A percentile compares a stretch with the other conserved stretches of the same genome.
phyloP scores from a whole-genome alignment of 2,329 filamentous ascomycete genomes.

The Epichloe hybrida region DNA sequence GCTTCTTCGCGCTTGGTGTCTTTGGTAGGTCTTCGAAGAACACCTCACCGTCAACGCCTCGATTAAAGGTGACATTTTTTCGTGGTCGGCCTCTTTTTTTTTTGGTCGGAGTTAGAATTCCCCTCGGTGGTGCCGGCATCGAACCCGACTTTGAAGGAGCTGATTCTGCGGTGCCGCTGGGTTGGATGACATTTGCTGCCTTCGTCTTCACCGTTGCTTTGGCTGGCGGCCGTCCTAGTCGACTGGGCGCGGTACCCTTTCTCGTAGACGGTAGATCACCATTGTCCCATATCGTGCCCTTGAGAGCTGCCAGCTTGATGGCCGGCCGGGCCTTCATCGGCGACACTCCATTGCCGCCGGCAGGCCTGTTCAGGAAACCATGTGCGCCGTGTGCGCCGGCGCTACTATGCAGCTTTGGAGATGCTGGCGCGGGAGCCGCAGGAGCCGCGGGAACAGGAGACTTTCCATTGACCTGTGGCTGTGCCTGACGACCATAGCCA shows the following conservation, averaged over 20 bases:
- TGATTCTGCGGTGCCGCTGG: neutral
- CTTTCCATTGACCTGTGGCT: slow-evolving; percentile 6
- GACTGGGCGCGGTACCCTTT: slow-evolving; percentile 9
- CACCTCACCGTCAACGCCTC: slow-evolving; percentile 27
- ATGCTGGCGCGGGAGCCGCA: neutral
- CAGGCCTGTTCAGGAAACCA: neutral
- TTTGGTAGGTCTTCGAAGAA: slow-evolving; percentile 39
- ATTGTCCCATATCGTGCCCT: slow-evolving; percentile 25
- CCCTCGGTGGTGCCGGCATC: slow-evolving; percentile 30
- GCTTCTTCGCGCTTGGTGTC: slow-evolving; percentile 17
- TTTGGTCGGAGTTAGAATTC: slow-evolving; percentile 40
- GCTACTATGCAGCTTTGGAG: neutral
- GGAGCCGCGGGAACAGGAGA: neutral
- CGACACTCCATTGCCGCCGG: slow-evolving; percentile 3
- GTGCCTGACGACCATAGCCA: slow-evolving; percentile 10
- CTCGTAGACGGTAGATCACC: slow-evolving; percentile 10
- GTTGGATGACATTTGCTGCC: neutral
- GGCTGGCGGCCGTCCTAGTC: neutral
- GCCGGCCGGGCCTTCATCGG: slow-evolving; percentile 13
- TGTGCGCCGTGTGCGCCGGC: slow-evolving; percentile 2
- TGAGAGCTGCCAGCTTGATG: slow-evolving; percentile 23
- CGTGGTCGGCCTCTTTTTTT: slow-evolving; percentile 27
- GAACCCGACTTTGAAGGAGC: slow-evolving; percentile 1
- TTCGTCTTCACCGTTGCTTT: neutral
- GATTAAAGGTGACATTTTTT: slow-evolving; percentile 43